These are phyloP conservation scores for Ustilago sp. DNA, from an alignment of 1,284 basidiomycete species.

Conservation along the genomic window DNA sequence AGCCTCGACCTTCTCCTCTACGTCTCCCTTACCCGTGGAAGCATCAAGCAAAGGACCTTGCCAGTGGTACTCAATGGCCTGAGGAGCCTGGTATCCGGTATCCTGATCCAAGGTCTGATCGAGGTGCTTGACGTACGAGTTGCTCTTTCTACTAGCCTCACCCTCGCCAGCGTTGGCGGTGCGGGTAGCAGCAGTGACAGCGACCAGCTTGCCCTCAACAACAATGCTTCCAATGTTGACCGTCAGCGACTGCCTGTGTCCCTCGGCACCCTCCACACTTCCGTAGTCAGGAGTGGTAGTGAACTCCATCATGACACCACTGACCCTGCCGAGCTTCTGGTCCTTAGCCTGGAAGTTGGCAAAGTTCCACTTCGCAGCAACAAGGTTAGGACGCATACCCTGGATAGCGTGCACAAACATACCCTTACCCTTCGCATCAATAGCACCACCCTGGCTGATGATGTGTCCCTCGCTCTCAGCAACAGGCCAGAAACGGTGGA, in stretches of 20 bases:
- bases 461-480: conserved; percentile 78
- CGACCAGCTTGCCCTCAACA: conserved; percentile 79
- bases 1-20: conserved; percentile 43
- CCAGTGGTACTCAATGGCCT: conserved; percentile 82
- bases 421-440: conserved; percentile 80
- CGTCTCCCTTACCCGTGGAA: conserved; percentile 41
- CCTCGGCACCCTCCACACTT: conserved; percentile 17
- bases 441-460: conserved; percentile 78
- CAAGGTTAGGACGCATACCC: conserved; percentile 95
- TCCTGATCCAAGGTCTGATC: conserved; percentile 76
- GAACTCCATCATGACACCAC: conserved; percentile 92
- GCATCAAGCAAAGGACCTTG: conserved; percentile 75
- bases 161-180: conserved; percentile 64
- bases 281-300: conserved; percentile 75
- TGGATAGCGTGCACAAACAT: conserved; percentile 98
- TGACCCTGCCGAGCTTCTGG: conserved; percentile 75
- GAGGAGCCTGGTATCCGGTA: conserved; percentile 85
- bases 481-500: conserved; percentile 67
- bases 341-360: conserved; percentile 78
- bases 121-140: conserved; percentile 79
- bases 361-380: conserved; percentile 97
- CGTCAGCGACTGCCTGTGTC: conserved; percentile 48
- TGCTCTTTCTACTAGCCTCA: conserved; percentile 73
- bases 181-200: conserved; percentile 73
- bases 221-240: conserved; percentile 89